Base-by-base conservation (phyloP, 768 basidiomycete genomes). In the Hemileccinum impolitum region DNA sequence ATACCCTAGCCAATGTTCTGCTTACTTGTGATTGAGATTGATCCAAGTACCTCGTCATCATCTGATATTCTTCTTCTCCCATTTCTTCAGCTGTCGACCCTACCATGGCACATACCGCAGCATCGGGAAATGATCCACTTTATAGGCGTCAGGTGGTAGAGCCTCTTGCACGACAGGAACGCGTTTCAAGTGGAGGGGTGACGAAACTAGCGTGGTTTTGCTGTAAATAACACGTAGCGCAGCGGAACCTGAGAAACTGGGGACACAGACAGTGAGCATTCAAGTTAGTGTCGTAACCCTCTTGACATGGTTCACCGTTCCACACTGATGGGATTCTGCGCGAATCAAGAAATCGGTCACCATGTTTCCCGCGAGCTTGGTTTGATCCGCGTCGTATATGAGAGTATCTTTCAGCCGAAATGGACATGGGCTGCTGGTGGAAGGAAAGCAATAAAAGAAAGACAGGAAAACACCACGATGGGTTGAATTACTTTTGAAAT, bases 101-200 rank as follows among this genome's bases (percentile, higher is more conserved):
- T 84, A 84, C n/a, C 79, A 80, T 1, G 85, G 84, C n/a, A 87
- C 57, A 52, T 78, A 80, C 17, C 48, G 51, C 23, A 73, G 54
- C 39, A 70, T 43, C 0, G 72, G 73, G 45, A 61, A 65, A 15
- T 53, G 55, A 45, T 75, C 72, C 12, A 71, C 71, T 11, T 52
- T 50, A 43, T 67, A 68, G 7, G 64, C 56, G 3, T 71, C 69
- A 0, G 68, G 70, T 0, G 59, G 26, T 31, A 74, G 56, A 2
- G 65, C 64, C 1, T 52, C 47, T n/a, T 69, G 63, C 0, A 75
- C 50, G 10, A 72, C 51, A 1, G 55, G 53, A 23, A 68, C 47
- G 21, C 55, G 51, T 28, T 69, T 65, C 10, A 75, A 40, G 26
- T 58, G 59, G 10, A 59, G 52, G 11, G 70, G 35, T 39, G 57